Evolutionary conservation across 2,329 filamentous ascomycete genomes (phyloP), one percentile per base, ranked within the genome.

Genomic region (Cordyceps cateniannulata): DNA sequence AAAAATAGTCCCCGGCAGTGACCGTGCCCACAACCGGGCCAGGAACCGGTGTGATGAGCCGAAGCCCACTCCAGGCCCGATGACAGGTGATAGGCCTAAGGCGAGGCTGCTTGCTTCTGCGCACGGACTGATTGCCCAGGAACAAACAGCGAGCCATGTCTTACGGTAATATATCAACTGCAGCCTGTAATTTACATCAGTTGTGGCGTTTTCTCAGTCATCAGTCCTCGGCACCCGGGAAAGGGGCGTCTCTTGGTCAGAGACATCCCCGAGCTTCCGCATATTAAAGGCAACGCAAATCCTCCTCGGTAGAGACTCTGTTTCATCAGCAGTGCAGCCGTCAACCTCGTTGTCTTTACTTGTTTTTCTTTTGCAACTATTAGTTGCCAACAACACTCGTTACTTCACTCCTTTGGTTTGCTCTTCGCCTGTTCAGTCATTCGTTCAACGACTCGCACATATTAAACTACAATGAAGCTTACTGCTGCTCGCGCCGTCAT

Each of bases 111-210:
- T 44, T 47, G 25, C 53, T 18, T 8, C 14, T 14, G 54, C 54
- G 54, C 54, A 57, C 54, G 54, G 54, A 57, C 54, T 57, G 54
- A 57, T 48, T 48, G 44, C 54, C 22, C 44, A 57, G 42, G 54
- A 48, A 57, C 54, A 57, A 25, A 48, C 42, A 42, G n/a, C 18
- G 42, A 32, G 52, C 52, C 52, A 56, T 57, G 54, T 57, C 47
- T 57, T 27, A 57, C 22, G 27, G 54, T 48, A 57, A 57, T 57
- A 48, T 22, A 10, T 50, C 9, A n/a, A 56, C 20, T 38, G 20
- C 44, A 25, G 53, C 6, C 22, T 24, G 54, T 48, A 47, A 48
- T 38, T 48, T 48, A 24, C 42, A 48, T n/a, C 54, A 57, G 54
- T 57, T 57, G 54, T 57, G 54, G 54, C 54, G 54, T 35, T 35